Base-by-base conservation (phyloP, 2,329 filamentous ascomycete genomes). In the Erysiphe pisi region DNA sequence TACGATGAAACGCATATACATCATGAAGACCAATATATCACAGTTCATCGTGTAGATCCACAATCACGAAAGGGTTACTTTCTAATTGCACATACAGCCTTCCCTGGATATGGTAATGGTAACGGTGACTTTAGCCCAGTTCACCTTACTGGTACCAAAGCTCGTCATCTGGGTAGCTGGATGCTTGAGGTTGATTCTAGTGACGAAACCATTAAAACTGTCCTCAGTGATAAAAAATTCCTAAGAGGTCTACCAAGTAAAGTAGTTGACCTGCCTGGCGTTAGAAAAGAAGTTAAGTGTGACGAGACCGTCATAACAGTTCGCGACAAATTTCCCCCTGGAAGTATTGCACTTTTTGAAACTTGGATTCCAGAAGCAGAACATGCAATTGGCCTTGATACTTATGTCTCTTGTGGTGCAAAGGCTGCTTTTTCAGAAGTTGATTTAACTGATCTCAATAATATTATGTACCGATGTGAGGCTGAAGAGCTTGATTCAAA, bases 1-100 rank as follows among this genome's bases (percentile, higher is more conserved):
- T 99, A 97, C 81, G 91, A 94, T 77, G 95, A 99, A 83, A 97
- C 93, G 11, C 94, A 97, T 81, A 93, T 99, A 76, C 94, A 99
- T 81, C 95, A 99, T 82, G 94, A 98, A 79, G 91, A 93, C 77
- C 92, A 99, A 82, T 97, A 97, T 82, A 91, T 99, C 81, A 99
- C 95, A 0, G 93, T 99, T 9, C 95, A 99, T 82, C 88, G 96
- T 78, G 93, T 98, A 2, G 94, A 99, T 81, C 95, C 94, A 0
- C 90, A 92, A 81, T 96, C 93, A 0, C 88, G 95, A 77, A 97
- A 95, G 82, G 95, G 95, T 0, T 94, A 97, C 83, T 97, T 98
- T 83, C 85, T 98, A 71, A 94, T 99, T 80, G 94, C 96, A 0
- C 95, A 98, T 81, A 98, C 95, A 4, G 95, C 96, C 0, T 99